Percentiles rank a stretch among this genome's conserved stretches.
Evolutionary conservation across 345 rosid species (phyloP).

Genomic region (Pelargonium nanum): DNA sequence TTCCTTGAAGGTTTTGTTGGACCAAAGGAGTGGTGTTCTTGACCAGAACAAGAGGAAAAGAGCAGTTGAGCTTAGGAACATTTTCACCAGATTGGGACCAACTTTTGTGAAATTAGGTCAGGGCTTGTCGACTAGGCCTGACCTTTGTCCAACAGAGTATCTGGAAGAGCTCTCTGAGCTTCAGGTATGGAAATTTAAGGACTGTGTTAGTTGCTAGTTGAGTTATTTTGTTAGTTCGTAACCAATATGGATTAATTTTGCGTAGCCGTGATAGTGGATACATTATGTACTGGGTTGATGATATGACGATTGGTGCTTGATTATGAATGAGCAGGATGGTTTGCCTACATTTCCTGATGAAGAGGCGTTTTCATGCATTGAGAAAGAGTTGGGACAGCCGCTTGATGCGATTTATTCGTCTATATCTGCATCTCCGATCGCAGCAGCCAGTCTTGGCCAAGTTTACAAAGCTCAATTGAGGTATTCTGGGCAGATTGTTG

Average conservation of each 20-base stretch:
- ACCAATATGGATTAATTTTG: background rate
- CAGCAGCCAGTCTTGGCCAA: slow-evolving; percentile 96
- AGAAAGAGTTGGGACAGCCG: slow-evolving; percentile 63
- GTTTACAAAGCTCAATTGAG: slow-evolving; percentile 89
- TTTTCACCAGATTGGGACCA: slow-evolving; percentile 82
- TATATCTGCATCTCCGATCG: slow-evolving; percentile 78
- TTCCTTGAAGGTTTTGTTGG: slow-evolving; percentile 51
- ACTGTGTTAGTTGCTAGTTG: slow-evolving; percentile 1
- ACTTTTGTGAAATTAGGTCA: slow-evolving; percentile 97
- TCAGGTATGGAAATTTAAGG: slow-evolving; percentile 38
- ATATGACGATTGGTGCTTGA: background rate
- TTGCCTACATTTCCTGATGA: slow-evolving; percentile 94
- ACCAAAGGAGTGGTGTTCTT: slow-evolving; percentile 51
- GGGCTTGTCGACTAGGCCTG: slow-evolving; percentile 94
- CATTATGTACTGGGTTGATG: background rate
- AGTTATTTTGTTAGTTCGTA: background rate
- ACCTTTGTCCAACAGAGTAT: slow-evolving; percentile 87
- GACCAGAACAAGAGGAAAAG: slow-evolving; percentile 65
- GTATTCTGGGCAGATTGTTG: slow-evolving; percentile 67
- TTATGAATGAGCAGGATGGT: slow-evolving; percentile 52
- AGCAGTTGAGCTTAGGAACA: slow-evolving; percentile 48
- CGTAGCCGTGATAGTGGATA: background rate
- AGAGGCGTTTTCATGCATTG: slow-evolving; percentile 84
- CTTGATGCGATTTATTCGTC: slow-evolving; percentile 61
- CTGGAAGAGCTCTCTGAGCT: slow-evolving; percentile 84